phyloP scores from a whole-genome alignment of 768 basidiomycete species.

The Grammothele lineata region DNA sequence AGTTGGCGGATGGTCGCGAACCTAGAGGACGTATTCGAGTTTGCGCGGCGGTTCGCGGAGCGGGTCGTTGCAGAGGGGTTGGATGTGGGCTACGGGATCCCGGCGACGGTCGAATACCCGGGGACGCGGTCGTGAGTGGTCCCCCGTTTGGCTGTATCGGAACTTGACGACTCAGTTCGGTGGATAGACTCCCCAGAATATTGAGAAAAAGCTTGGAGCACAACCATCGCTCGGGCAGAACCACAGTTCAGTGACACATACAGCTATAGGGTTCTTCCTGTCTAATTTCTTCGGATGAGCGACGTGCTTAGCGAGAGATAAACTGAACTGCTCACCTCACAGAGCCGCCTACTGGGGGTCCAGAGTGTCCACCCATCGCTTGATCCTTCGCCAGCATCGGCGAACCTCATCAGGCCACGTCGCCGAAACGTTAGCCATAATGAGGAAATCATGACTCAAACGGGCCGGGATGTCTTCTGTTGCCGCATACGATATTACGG shows the following conservation, averaged over 20 bases:
- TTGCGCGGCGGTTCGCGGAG: constrained; percentile 1
- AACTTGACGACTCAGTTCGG: too few species aligned
- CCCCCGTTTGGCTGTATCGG: background rate
- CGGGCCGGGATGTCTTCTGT: constrained; percentile 3
- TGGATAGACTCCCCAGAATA: too few species aligned
- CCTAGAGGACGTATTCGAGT: constrained; percentile 3
- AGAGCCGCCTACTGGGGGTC: too few species aligned
- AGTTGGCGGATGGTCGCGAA: background rate
- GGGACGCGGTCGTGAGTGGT: constrained; percentile 5
- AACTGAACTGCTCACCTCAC: too few species aligned
- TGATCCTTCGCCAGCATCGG: constrained; percentile 7
- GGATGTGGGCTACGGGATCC: constrained; percentile 5
- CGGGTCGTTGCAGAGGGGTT: constrained; percentile 1
- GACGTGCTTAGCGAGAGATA: too few species aligned
- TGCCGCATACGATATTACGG: background rate
- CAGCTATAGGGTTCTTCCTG: too few species aligned
- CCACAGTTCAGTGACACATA: too few species aligned
- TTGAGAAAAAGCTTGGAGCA: too few species aligned
- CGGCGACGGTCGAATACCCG: constrained; percentile 5
- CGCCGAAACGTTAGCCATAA: constrained; percentile 1
- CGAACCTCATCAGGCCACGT: constrained; percentile 9
- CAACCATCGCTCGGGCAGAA: too few species aligned
- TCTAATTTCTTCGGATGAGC: too few species aligned
- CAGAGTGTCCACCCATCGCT: background rate
- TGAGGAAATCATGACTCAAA: constrained; percentile 11